These are phyloP conservation scores for Podospora fimiseda DNA, from an alignment of 495 filamentous ascomycete genomes.

Conservation along the genomic window DNA sequence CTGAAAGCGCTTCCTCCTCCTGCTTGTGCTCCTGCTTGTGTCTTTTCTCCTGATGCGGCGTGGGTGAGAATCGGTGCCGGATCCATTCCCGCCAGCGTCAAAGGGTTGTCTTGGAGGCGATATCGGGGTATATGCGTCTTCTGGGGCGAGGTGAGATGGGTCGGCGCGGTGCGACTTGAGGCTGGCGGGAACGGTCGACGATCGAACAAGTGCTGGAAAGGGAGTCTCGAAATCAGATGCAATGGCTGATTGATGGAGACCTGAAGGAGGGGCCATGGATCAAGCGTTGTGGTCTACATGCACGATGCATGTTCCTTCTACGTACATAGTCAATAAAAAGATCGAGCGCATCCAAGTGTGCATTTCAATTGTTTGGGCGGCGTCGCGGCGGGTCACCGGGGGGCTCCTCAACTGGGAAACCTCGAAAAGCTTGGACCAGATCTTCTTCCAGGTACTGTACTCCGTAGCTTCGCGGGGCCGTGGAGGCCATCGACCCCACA, in stretches of 20 bases:
- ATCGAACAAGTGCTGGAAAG: conserved; percentile 28
- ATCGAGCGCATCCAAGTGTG: not conserved
- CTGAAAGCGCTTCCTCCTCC: conserved; percentile 74
- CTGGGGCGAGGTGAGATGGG: conserved; percentile 62
- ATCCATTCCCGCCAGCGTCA: conserved; percentile 26
- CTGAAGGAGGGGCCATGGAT: conserved; percentile 34
- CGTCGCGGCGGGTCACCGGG: too few relatives aligned
- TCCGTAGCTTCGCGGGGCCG: not conserved
- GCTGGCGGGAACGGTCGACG: conserved; percentile 35
- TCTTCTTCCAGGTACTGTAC: too few relatives aligned
- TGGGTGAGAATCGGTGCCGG: conserved; percentile 18
- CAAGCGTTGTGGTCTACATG: conserved; percentile 16
- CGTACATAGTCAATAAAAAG: too few relatives aligned
- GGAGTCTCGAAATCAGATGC: conserved; percentile 25
- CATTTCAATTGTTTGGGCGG: not conserved
- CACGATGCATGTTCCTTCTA: conserved; percentile 7
- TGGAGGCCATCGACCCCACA: too few relatives aligned
- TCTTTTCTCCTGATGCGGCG: conserved; percentile 30
- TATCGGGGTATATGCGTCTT: conserved; percentile 68
- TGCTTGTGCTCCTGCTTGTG: conserved; percentile 34
- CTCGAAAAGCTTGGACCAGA: too few relatives aligned
- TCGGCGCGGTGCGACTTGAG: conserved; percentile 34
- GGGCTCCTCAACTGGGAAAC: too few relatives aligned
- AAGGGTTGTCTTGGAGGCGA: conserved; percentile 52
- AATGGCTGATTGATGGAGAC: conserved; percentile 25